Evolutionary conservation across 805 yeast species (phyloP).

Genomic region (Saturnispora sekii): DNA sequence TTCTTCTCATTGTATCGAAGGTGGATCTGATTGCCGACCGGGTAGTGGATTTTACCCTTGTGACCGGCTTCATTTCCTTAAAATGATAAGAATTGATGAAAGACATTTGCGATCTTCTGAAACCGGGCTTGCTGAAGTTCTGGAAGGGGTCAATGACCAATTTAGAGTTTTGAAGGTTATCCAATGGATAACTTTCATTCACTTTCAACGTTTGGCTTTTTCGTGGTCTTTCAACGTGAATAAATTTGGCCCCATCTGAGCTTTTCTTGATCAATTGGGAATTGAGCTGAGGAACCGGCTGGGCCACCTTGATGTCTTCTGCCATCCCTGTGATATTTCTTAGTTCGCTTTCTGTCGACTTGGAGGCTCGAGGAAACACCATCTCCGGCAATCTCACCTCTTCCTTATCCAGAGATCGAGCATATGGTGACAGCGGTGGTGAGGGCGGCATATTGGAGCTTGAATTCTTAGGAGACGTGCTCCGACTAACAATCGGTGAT

Average conservation of each 20-base stretch:
- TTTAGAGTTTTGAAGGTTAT: slow-evolving; percentile 33
- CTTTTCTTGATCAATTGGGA: neutral
- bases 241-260: no score
- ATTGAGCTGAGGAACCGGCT: no score
- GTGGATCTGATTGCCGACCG: slow-evolving; percentile 7
- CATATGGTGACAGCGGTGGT: slow-evolving; percentile 30
- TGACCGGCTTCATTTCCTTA: slow-evolving; percentile 11
- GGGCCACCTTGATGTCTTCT: no score
- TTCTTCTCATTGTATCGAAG: slow-evolving; percentile 4
- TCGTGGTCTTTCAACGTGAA: neutral
- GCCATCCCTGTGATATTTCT: slow-evolving; percentile 4
- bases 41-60: slow-evolving; percentile 2
- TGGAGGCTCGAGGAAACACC: slow-evolving; percentile 20
- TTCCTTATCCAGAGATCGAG: slow-evolving; percentile 21
- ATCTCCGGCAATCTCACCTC: slow-evolving; percentile 22
- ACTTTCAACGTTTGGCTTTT: neutral
- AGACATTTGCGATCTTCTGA: slow-evolving; percentile 38
- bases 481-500: no score
- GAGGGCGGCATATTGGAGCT: slow-evolving; percentile 21
- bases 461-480: no score
- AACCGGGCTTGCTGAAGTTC: slow-evolving; percentile 32
- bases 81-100: slow-evolving; percentile 45
- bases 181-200: slow-evolving; percentile 33
- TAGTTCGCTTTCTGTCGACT: slow-evolving; percentile 11
- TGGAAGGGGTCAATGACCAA: slow-evolving; percentile 46